Percentiles rank a stretch among this genome's conserved stretches.
phyloP scores from a whole-genome alignment of 257 asterid genomes.

The Solanum piurae region DNA sequence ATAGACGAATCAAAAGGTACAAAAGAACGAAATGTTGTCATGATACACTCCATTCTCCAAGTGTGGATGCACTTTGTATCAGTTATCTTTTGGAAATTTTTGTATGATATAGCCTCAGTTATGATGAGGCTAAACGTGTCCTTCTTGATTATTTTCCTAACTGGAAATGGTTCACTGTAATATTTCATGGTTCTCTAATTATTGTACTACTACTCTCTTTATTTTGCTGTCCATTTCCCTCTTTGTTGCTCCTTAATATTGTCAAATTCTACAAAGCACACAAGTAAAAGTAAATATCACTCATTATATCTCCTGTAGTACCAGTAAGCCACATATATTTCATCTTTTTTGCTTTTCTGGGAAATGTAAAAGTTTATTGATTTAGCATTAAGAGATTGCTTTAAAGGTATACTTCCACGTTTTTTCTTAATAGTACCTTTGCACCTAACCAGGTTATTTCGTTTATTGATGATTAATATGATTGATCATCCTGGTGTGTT shows the following conservation, averaged over 20 bases:
- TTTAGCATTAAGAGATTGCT: not conserved
- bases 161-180: not conserved
- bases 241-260: not conserved
- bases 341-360: not conserved
- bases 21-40: not conserved
- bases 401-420: not conserved
- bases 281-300: not conserved
- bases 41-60: not conserved
- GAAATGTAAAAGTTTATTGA: not conserved
- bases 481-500: not conserved
- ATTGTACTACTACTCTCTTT: not conserved
- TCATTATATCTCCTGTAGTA: not conserved
- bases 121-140: not conserved
- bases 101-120: not conserved
- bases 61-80: not conserved
- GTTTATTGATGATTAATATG: not conserved
- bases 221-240: not conserved
- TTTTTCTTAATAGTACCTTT: not conserved
- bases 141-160: not conserved
- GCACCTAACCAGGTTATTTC: not conserved
- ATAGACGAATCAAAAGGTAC: not conserved
- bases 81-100: not conserved
- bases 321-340: not conserved
- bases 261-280: not conserved
- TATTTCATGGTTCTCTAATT: not conserved